Base-by-base conservation (phyloP, 1,284 basidiomycete species). In the Trichosporon faecale region DNA sequence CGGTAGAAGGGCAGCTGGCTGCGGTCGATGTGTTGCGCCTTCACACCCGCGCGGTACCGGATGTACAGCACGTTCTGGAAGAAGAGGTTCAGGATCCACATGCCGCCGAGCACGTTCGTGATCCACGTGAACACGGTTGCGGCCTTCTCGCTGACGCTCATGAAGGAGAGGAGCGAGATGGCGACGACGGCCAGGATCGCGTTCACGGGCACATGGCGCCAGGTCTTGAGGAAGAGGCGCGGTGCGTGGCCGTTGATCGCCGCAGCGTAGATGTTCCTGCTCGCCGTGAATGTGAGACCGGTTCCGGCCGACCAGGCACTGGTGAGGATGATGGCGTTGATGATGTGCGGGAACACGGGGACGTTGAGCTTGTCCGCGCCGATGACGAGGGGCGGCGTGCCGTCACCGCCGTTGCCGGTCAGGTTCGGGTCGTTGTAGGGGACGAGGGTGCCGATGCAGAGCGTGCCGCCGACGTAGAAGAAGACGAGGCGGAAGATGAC, bases 81-180 rank as follows among this genome's bases (percentile, higher is more conserved):
- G 31, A 67, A 63, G 31, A 76, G 75, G 21, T 78, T 69, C 27
- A 77, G 78, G 77, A 93, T 89, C 83, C 90, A 91, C 60, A 88
- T 79, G 23, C 55, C 55, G 23, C 35, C 21, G 44, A 67, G 4
- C 55, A 44, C 40, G 68, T 74, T 73, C 72, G 73, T 73, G 74
- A 94, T 89, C 89, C 91, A 94, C 33, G 82, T 81, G 80, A 96
- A 93, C 55, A 93, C 91, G 52, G 81, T 85, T 44, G 89, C 89
- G 5, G 90, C 87, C 64, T 87, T 88, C 52, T 85, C 87, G 35
- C 67, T 71, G n/a, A 78, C 66, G 27, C 72, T 72, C 86, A 89
- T 87, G 78, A 83, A 95, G 1, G 91, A 82, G 35, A 87, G 80
- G n/a, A 81, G 75, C 69, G 84, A 72, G 77, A 97, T 92, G n/a